Conservation (phyloP, 2,329 filamentous ascomycete genomes). For the Calonectria pauciramosa region DNA sequence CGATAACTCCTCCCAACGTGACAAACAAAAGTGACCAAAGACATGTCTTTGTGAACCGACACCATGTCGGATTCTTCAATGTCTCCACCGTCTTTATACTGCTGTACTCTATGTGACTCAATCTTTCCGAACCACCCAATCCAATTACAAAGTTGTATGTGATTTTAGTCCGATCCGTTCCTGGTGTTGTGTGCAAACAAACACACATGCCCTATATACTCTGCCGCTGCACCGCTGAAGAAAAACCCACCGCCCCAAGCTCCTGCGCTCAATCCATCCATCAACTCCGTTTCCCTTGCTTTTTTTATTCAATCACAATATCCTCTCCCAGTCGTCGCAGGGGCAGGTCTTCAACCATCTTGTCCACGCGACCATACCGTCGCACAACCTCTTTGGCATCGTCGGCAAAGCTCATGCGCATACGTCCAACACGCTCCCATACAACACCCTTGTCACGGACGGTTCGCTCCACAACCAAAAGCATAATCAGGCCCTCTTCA, state of each 20-base stretch:
- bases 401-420: conserved; percentile 52
- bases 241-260: conserved; percentile 1
- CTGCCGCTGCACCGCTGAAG: conserved; percentile 4
- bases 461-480: conserved; percentile 50
- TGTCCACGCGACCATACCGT: conserved; percentile 48
- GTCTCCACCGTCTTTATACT: background rate
- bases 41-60: background rate
- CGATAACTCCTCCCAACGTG: background rate
- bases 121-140: background rate
- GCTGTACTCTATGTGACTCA: background rate
- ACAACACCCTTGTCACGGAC: conserved; percentile 30
- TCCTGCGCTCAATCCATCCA: background rate
- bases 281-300: background rate
- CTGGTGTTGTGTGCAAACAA: background rate
- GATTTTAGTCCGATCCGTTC: background rate
- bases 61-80: background rate
- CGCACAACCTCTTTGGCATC: conserved; percentile 50
- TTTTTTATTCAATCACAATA: conserved; percentile 49
- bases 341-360: conserved; percentile 49
- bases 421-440: conserved; percentile 53
- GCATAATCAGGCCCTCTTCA: conserved; percentile 51
- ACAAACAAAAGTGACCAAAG: background rate
- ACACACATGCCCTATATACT: background rate
- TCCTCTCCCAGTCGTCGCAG: conserved; percentile 50
- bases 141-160: conserved; percentile 23